Percentiles rank a stretch among this genome's conserved stretches.
These are phyloP conservation scores for Asterella californica DNA, from an alignment of 225 moss, liverwort and hornwort genomes.

Conservation along the genomic window DNA sequence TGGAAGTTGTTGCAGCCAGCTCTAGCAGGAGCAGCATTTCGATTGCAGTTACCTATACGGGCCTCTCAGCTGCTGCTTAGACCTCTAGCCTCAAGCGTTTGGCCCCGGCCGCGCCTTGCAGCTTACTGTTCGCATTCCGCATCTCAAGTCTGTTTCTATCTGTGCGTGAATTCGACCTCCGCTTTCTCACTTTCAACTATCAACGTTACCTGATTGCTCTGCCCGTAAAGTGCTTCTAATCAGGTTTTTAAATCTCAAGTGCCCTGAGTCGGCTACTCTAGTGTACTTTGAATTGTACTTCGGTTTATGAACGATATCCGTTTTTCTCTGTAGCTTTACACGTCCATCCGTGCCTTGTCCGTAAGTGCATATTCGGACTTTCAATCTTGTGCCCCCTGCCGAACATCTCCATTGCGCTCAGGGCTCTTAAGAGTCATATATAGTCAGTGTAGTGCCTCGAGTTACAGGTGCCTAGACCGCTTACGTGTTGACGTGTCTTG, in stretches of 20 bases:
- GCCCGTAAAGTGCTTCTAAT: not conserved
- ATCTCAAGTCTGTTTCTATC: not conserved
- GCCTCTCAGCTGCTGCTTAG: not conserved
- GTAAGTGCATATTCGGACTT: not conserved
- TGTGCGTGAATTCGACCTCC: conserved; percentile 15
- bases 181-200: not conserved
- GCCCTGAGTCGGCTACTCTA: not conserved
- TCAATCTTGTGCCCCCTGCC: not conserved
- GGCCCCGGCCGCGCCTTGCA: not conserved
- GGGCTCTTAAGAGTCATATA: not conserved
- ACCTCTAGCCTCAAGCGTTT: not conserved
- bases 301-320: too few relatives aligned
- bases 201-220: not conserved
- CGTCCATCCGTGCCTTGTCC: not conserved
- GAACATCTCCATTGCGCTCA: not conserved
- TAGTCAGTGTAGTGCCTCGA: not conserved
- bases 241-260: not conserved
- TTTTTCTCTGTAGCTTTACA: not conserved
- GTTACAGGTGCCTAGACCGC: not conserved
- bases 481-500: not conserved
- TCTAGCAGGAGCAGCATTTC: not conserved
- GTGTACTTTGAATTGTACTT: too few relatives aligned
- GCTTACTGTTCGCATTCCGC: not conserved
- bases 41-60: not conserved
- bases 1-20: not conserved